Evolutionary conservation across 2,329 filamentous ascomycete genomes (phyloP).

Genomic region (Penicillium psychrosexuale): DNA sequence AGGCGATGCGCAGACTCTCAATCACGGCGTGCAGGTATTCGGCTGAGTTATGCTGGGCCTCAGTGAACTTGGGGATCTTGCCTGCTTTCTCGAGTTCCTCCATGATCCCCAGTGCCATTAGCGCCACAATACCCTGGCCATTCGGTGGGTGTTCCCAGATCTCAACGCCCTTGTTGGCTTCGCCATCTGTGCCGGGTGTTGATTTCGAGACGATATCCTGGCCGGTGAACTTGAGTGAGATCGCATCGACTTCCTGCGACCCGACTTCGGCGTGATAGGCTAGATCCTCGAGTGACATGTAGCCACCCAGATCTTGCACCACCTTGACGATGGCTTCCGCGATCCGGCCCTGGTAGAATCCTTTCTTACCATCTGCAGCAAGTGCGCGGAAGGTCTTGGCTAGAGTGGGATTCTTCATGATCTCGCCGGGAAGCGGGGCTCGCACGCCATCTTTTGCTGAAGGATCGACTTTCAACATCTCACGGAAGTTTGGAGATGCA

Average conservation of each 20-base stretch:
- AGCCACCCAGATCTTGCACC: constrained; percentile 70
- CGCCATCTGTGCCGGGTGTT: constrained; percentile 25
- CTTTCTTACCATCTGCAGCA: constrained; percentile 76
- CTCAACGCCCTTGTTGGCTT: constrained; percentile 57
- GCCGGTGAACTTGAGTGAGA: constrained; percentile 71
- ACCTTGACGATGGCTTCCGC: constrained; percentile 79
- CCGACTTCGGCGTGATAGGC: constrained; percentile 69
- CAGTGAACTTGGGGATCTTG: constrained; percentile 66
- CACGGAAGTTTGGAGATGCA: constrained; percentile 80
- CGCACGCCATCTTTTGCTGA: constrained; percentile 66
- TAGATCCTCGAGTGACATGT: constrained; percentile 75
- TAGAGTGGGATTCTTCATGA: constrained; percentile 81
- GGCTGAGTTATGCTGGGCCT: constrained; percentile 72
- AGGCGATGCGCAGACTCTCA: constrained; percentile 82
- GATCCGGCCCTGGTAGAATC: constrained; percentile 84
- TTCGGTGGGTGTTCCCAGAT: constrained; percentile 98
- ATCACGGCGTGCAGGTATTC: constrained; percentile 82
- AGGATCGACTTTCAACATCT: constrained; percentile 80
- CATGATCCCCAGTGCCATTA: constrained; percentile 91
- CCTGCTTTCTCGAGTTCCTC: constrained; percentile 76
- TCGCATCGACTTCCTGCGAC: constrained; percentile 77
- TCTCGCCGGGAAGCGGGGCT: constrained; percentile 74
- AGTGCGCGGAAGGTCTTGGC: constrained; percentile 78
- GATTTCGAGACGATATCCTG: constrained; percentile 47
- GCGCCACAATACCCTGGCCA: constrained; percentile 88